Conservation (phyloP, 2,329 filamentous ascomycete genomes). For the Xylariaceae sp. region DNA sequence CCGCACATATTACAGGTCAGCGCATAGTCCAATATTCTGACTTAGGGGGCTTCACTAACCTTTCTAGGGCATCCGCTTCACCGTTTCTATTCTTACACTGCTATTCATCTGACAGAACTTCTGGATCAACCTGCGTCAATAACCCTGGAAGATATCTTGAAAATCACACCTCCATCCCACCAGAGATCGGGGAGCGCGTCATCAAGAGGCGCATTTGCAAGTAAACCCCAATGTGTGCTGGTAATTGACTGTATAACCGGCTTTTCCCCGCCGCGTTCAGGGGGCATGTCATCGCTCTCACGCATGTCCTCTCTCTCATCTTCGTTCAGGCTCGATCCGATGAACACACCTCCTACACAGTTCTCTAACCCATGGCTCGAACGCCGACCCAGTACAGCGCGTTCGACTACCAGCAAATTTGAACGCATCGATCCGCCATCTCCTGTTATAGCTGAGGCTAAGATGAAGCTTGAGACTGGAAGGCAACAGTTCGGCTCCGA, state of each 20-base stretch:
- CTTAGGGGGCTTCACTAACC: constrained; percentile 10
- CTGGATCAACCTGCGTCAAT: constrained; percentile 42
- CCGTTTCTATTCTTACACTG: constrained; percentile 57
- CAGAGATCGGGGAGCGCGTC: constrained; percentile 15
- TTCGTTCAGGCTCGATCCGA: constrained; percentile 32
- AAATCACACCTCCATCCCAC: constrained; percentile 8
- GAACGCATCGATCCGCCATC: constrained; percentile 31
- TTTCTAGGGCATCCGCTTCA: constrained; percentile 57
- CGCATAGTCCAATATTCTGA: constrained; percentile 4
- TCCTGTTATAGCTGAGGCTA: constrained; percentile 35
- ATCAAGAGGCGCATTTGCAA: constrained; percentile 22
- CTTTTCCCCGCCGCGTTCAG: constrained; percentile 42
- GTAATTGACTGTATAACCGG: constrained; percentile 62
- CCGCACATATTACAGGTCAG: constrained; percentile 47
- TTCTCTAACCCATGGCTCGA: constrained; percentile 25
- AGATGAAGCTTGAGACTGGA: constrained; percentile 55
- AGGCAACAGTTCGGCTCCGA: constrained; percentile 59
- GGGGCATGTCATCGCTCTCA: constrained; percentile 45
- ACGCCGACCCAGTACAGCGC: constrained; percentile 28
- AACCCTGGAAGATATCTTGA: constrained; percentile 19
- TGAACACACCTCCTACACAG: constrained; percentile 23
- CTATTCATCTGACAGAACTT: constrained; percentile 56
- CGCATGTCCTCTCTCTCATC: constrained; percentile 42
- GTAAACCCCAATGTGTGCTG: constrained; percentile 44
- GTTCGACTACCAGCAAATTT: constrained; percentile 26